Percentiles rank a stretch among this genome's conserved stretches.
These are phyloP conservation scores for Raphanus hybrid DNA, from an alignment of 441 rosid genomes.

Conservation along the genomic window DNA sequence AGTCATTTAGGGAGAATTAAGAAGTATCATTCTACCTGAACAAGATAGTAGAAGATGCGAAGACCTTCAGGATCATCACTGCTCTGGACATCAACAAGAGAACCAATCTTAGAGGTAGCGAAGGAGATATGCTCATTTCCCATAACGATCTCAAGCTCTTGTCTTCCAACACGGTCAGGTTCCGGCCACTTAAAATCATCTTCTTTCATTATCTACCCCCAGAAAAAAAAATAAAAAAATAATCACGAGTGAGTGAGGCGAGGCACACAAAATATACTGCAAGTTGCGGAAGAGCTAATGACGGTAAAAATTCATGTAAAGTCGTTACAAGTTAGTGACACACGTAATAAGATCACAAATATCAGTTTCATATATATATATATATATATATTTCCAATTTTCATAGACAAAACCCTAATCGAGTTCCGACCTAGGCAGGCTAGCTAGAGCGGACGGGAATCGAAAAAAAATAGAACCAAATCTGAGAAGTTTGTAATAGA, in stretches of 20 bases:
- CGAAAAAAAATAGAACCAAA: background rate
- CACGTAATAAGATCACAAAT: background rate
- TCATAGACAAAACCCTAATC: conserved; percentile 18
- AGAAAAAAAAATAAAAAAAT: background rate
- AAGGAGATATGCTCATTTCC: conserved; percentile 96
- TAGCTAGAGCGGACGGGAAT: background rate
- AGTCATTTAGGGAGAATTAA: background rate
- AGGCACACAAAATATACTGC: conserved; percentile 7
- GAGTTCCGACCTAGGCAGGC: conserved; percentile 13
- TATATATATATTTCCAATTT: background rate
- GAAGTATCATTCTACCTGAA: conserved; percentile 60
- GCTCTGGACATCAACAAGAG: conserved; percentile 91
- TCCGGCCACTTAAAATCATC: conserved; percentile 97
- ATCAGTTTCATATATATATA: background rate
- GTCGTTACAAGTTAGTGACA: conserved; percentile 6
- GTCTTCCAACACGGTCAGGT: conserved; percentile 90
- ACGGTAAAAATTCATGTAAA: background rate
- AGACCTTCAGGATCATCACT: conserved; percentile 96
- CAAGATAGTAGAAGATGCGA: conserved; percentile 91
- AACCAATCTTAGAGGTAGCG: conserved; percentile 93
- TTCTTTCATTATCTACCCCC: conserved; percentile 86
- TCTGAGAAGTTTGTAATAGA: background rate
- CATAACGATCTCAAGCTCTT: conserved; percentile 96
- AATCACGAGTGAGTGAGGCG: background rate
- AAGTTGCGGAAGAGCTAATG: background rate